Evolutionary conservation across 2,329 filamentous ascomycete species (phyloP), one percentile per base, ranked within the genome.

Genomic region (Sphaerostilbella broomeana): DNA sequence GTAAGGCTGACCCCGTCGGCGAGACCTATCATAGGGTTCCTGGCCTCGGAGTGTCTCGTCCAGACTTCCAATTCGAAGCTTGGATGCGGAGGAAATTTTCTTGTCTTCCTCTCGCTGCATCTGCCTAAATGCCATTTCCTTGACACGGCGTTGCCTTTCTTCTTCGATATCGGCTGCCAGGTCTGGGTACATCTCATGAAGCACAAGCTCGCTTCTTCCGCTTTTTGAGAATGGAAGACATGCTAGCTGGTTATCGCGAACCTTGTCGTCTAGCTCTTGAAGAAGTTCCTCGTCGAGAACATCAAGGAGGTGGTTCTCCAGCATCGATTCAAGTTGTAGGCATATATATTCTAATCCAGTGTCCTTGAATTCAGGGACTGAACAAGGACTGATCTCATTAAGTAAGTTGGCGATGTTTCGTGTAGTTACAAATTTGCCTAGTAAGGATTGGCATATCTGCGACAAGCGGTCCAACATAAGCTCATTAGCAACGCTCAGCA

Each of bases 401-500:
- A 98, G 70, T 12, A 97, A 69, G 37, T 82, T 79, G 43, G 86
- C 86, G 18, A 95, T 82, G 55, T 95, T 98, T 18, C 89, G 81
- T 5, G 79, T 83, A 34, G 79, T 87, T n/a, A 88, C 83, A 61
- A 92, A 94, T 35, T 77, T 77, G 24, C 88, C 89, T 43, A 97
- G 75, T 16, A 88, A 65, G 43, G 77, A 79, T 58, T 98, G 92
- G 58, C 92, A 97, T 19, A 94, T 79, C 57, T 95, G 86, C 5
- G 86, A 87, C 5, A 98, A 67, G 6, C 89, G 76, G 57, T 95
- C 88, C 32, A 98, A 73, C 89, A 98, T 95, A 42, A 98, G 67
- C 60, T 98, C 90, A 56, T 98, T 92, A 10, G 89, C 87, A 37
- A 86, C 82, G 40, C 79, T 79, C 74, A 97, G 82, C 30, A 97